These are phyloP conservation scores for Fraxinus paxiana DNA, from an alignment of 305 asterid genomes.

Conservation along the genomic window DNA sequence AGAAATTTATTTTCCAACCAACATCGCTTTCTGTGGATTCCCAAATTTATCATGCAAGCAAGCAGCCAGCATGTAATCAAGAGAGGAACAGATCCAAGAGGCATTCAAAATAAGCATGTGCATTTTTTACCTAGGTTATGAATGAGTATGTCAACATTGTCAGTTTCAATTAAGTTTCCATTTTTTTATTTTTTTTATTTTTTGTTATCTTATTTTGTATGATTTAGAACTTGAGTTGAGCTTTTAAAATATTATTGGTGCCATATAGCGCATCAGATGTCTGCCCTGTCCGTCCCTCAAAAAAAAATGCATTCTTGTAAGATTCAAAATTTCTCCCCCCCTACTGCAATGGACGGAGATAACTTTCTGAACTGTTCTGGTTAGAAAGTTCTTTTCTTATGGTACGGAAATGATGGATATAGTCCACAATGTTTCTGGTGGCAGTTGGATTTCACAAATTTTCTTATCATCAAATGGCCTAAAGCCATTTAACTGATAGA, in stretches of 20 bases:
- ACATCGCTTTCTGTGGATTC: background rate
- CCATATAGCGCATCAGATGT: background rate
- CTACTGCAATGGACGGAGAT: background rate
- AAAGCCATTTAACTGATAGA: background rate
- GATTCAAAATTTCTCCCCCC: background rate
- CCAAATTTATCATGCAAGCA: background rate
- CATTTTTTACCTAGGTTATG: background rate
- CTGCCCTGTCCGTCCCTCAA: background rate
- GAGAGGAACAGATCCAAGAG: background rate
- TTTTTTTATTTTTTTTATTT: background rate
- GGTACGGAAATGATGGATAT: background rate
- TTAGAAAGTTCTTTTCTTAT: background rate
- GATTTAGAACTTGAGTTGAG: constrained; percentile 7
- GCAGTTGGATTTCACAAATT: background rate
- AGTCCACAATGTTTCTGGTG: background rate
- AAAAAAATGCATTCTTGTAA: background rate
- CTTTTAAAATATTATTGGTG: background rate
- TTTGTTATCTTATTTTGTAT: background rate
- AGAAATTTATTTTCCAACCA: background rate
- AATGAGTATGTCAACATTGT: background rate
- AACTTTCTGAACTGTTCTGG: background rate
- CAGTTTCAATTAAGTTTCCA: background rate
- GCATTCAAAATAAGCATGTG: background rate
- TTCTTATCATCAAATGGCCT: background rate
- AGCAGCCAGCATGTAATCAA: background rate